Conservation (phyloP, 805 yeast species). For the Candida incommunis region DNA sequence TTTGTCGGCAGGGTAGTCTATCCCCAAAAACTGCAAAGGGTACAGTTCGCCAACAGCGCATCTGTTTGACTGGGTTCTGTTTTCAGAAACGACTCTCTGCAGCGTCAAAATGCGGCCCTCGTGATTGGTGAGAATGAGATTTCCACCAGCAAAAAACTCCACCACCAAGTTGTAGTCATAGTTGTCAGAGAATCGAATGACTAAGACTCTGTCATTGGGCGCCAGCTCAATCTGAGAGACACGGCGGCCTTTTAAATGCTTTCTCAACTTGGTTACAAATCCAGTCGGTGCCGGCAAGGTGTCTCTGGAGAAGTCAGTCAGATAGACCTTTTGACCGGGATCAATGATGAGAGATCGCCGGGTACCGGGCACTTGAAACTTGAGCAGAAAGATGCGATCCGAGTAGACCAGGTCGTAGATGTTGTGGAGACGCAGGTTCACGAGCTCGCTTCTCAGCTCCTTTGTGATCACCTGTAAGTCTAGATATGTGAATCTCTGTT, state of each 20-base stretch:
- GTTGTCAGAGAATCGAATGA: slow-evolving; percentile 76
- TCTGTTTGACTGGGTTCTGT: slow-evolving; percentile 31
- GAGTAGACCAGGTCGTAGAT: slow-evolving; percentile 69
- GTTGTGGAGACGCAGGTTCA: slow-evolving; percentile 64
- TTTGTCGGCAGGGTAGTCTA: slow-evolving; percentile 8
- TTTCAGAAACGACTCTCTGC: slow-evolving; percentile 67
- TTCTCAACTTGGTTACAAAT: slow-evolving; percentile 74
- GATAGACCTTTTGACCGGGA: slow-evolving; percentile 70
- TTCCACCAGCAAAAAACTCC: slow-evolving; percentile 94
- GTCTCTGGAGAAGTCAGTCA: slow-evolving; percentile 69
- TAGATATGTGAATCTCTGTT: slow-evolving; percentile 79
- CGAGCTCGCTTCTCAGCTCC: slow-evolving; percentile 46
- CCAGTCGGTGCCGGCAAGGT: slow-evolving; percentile 72
- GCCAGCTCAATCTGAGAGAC: slow-evolving; percentile 61
- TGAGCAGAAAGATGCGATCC: slow-evolving; percentile 57
- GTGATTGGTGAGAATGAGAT: slow-evolving; percentile 62
- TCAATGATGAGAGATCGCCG: slow-evolving; percentile 66
- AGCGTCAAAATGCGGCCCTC: slow-evolving; percentile 53
- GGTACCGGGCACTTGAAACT: slow-evolving; percentile 73
- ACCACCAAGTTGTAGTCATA: slow-evolving; percentile 52
- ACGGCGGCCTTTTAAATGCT: slow-evolving; percentile 71
- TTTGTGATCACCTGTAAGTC: slow-evolving; percentile 60
- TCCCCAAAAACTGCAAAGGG: slow-evolving; percentile 16
- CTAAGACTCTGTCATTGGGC: slow-evolving; percentile 70
- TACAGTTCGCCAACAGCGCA: slow-evolving; percentile 69